A percentile compares a stretch with the other conserved stretches of the same genome.
phyloP scores from a whole-genome alignment of 495 filamentous ascomycete species.

The Pyrenopolyporus hunteri region DNA sequence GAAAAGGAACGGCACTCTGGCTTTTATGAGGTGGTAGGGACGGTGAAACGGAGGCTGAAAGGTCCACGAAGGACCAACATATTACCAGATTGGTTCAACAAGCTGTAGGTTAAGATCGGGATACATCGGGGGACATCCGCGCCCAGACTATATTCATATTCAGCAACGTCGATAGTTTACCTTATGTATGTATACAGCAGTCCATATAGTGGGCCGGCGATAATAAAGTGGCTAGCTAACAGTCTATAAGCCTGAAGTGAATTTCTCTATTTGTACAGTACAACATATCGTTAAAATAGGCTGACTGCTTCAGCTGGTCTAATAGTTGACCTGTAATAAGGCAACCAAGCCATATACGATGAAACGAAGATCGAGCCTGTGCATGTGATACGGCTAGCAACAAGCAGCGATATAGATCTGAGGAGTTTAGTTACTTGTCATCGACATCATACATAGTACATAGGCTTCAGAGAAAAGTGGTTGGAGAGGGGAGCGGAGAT shows the following conservation, averaged over 20 bases:
- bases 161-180: not conserved
- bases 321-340: not conserved
- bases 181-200: constrained; percentile 20
- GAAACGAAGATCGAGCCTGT: not conserved
- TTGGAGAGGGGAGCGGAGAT: constrained; percentile 23
- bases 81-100: constrained; percentile 12
- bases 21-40: constrained; percentile 3
- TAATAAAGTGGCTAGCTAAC: constrained; percentile 1
- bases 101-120: not conserved
- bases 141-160: constrained; percentile 8
- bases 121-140: constrained; percentile 5
- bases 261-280: not conserved
- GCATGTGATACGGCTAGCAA: constrained; percentile 7
- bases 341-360: no score
- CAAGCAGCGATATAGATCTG: constrained; percentile 8
- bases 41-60: constrained; percentile 32
- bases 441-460: constrained; percentile 28
- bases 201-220: constrained; percentile 5
- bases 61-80: constrained; percentile 25
- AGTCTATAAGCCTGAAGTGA: not conserved
- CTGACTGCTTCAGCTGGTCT: no score
- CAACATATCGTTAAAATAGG: no score
- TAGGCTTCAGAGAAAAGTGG: constrained; percentile 13
- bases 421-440: constrained; percentile 9
- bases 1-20: constrained; percentile 6